phyloP scores from a whole-genome alignment of 495 filamentous ascomycete species.

The Lasiosphaeria hispida region DNA sequence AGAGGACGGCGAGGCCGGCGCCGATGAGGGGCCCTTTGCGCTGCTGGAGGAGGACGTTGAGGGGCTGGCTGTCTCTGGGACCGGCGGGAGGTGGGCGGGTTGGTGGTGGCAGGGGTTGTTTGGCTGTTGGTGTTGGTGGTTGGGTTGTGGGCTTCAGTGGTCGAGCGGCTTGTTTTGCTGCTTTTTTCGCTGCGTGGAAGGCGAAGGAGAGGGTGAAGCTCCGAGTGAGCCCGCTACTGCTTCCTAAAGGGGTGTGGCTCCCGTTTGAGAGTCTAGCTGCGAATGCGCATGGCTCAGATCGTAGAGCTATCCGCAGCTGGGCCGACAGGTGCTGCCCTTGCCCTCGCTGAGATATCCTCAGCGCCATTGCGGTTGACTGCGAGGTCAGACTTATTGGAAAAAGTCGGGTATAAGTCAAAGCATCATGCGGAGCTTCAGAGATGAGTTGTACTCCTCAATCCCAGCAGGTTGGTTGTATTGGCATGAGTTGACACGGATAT shows the following conservation, averaged over 20 bases:
- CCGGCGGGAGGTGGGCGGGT: background rate
- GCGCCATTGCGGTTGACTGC: no score
- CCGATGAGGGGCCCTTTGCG: conserved; percentile 27
- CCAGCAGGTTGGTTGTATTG: no score
- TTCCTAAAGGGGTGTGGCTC: background rate
- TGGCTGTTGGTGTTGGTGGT: background rate
- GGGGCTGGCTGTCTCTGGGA: conserved; percentile 2
- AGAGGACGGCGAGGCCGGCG: conserved; percentile 23
- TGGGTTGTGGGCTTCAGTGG: background rate
- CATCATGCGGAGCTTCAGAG: no score
- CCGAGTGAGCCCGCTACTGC: background rate
- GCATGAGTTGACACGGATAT: no score
- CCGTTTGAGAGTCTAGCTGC: background rate
- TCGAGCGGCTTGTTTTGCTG: background rate
- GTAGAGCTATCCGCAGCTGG: no score
- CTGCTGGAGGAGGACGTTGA: conserved; percentile 20
- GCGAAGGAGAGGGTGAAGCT: conserved; percentile 11
- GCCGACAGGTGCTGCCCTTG: no score
- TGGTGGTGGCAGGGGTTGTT: background rate
- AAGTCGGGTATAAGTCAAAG: no score
- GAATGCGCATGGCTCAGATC: background rate
- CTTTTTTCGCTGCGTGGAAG: conserved; percentile 5
- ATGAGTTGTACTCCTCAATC: no score
- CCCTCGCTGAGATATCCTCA: no score
- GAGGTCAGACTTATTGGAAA: no score